Percentiles rank a stretch among this genome's conserved stretches.
Conservation (phyloP, 495 filamentous ascomycete species). For the Letharia columbiana region DNA sequence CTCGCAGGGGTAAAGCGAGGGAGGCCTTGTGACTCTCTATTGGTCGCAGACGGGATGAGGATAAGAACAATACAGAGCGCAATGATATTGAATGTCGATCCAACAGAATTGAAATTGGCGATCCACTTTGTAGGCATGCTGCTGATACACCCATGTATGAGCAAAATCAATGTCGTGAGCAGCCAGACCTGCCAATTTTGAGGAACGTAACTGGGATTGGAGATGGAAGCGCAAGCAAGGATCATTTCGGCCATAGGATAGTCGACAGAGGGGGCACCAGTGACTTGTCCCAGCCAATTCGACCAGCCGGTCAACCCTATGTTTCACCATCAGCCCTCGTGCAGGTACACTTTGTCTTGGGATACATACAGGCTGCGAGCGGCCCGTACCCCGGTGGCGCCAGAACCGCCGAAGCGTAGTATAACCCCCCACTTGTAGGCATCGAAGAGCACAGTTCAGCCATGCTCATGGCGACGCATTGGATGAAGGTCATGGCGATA, state of each 20-base stretch:
- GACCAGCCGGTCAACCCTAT: conserved; percentile 61
- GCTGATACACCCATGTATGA: conserved; percentile 62
- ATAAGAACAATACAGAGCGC: conserved; percentile 60
- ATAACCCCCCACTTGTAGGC: conserved; percentile 67
- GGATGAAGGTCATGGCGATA: conserved; percentile 64
- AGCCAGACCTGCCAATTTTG: conserved; percentile 63
- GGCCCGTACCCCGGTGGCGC: conserved; percentile 65
- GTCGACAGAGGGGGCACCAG: conserved; percentile 58
- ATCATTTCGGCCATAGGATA: conserved; percentile 62
- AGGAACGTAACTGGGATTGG: conserved; percentile 56
- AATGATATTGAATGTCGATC: conserved; percentile 66
- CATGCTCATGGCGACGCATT: conserved; percentile 62
- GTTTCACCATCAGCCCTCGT: conserved; percentile 17
- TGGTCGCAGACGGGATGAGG: conserved; percentile 56
- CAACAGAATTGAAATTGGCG: conserved; percentile 65
- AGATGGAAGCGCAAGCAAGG: conserved; percentile 60
- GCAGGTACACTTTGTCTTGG: conserved; percentile 4
- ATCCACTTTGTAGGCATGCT: conserved; percentile 69
- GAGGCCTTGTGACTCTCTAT: conserved; percentile 36
- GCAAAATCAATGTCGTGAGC: conserved; percentile 58
- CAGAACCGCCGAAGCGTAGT: conserved; percentile 72
- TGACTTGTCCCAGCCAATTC: conserved; percentile 66
- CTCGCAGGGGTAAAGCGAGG: conserved; percentile 56
- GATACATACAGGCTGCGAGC: conserved; percentile 51
- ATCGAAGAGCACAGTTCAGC: conserved; percentile 59